Conservation (phyloP, 345 rosid species). For the Excoecaria agallocha region DNA sequence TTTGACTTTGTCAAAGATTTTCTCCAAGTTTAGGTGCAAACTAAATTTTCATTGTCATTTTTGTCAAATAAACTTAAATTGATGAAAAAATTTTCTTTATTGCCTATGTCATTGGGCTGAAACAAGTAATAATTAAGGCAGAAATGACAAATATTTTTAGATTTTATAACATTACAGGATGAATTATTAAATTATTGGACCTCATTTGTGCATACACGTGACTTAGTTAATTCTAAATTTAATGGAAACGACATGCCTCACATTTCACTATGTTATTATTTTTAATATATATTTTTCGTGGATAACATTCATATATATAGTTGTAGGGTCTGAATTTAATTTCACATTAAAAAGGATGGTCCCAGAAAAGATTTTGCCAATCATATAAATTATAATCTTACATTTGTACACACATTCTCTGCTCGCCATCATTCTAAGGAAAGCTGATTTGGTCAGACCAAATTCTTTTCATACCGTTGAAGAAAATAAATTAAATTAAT, state of each 20-base stretch:
- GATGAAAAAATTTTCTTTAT: neutral
- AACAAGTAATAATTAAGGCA: too few relatives aligned
- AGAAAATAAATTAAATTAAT: too few relatives aligned
- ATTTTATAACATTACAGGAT: neutral
- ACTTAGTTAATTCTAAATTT: neutral
- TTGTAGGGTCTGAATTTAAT: constrained; percentile 10
- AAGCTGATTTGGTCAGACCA: neutral
- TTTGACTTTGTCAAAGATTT: neutral
- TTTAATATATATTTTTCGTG: neutral
- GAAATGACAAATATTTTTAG: too few relatives aligned
- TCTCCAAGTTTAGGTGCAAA: too few relatives aligned
- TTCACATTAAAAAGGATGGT: neutral
- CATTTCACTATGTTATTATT: neutral
- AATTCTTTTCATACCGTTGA: neutral
- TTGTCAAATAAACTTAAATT: neutral
- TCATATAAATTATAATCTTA: neutral
- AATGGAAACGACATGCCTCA: neutral
- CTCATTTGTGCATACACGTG: neutral
- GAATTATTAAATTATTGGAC: neutral
- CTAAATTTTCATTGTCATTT: neutral
- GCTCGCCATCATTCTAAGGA: neutral
- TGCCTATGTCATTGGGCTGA: neutral
- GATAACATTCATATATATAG: neutral
- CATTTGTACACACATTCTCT: neutral
- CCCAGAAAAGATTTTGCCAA: neutral